Evolutionary conservation across 495 filamentous ascomycete genomes (phyloP), one percentile per base, ranked within the genome.

Genomic region (Talaromyces borbonicus): DNA sequence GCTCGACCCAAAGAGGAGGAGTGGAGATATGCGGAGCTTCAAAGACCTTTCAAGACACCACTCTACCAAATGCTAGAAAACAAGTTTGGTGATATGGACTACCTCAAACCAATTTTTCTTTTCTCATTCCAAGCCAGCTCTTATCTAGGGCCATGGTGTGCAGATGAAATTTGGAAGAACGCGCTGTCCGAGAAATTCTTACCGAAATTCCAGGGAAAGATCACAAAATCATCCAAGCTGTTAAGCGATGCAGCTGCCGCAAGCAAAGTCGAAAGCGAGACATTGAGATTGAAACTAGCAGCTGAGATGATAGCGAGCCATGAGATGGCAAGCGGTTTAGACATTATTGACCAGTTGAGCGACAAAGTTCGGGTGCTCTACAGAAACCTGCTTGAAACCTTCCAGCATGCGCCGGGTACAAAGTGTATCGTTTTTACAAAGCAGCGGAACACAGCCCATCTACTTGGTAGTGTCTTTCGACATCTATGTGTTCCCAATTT

Each of bases 351-450:
- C 4, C 55, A 66, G 23, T 54, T 94, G 2, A 96, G 87, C 18
- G 56, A 74, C 3, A 97, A 96, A 58, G 85, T 92, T 2, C 53
- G 78, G 2, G 44, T 74, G 4, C 73, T 99, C 1, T 35, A 77
- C 22, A 49, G 64, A 14, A 72, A 75, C 36, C 66, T 97, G 3
- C 51, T 54, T 2, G 52, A 74, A 16, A 67, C 81, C 40, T 92
- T 85, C 57, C 58, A 70, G 19, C 53, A 56, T 4, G 65, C 68
- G 20, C 67, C 71, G 8, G 69, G 79, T 1, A 71, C 76, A 16
- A 81, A 84, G 54, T 95, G 88, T 53, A 92, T 99, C 43, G 77
- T 97, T 1, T 99, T 99, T 61, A 86, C 90, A 0, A 67, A 83
- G 45, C 73, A 79, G 49, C 71, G 92, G 29, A 79, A 85, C 39